These are phyloP conservation scores for Colletotrichum agaves DNA, from an alignment of 2,329 filamentous ascomycete species.

Conservation along the genomic window DNA sequence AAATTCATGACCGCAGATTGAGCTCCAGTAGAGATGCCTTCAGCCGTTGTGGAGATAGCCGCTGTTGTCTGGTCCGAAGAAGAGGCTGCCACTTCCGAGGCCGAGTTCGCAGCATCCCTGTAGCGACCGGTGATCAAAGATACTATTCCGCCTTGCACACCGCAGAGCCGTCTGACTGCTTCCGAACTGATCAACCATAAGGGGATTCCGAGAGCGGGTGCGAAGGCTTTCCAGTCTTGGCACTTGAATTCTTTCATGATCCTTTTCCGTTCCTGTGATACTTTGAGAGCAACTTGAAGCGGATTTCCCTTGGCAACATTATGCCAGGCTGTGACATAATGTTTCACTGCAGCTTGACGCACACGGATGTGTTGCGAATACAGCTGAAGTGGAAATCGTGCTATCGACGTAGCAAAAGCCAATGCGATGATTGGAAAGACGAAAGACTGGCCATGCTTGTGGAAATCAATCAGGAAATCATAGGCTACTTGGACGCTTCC, in stretches of 20 bases:
- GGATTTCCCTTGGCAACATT: background rate
- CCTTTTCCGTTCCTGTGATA: slow-evolving; percentile 36
- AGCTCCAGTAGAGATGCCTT: slow-evolving; percentile 36
- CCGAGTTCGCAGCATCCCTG: background rate
- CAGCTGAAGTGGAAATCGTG: slow-evolving; percentile 54
- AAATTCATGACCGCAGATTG: slow-evolving; percentile 45
- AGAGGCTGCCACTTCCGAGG: slow-evolving; percentile 9
- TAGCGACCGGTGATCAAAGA: background rate
- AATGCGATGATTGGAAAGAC: slow-evolving; percentile 64
- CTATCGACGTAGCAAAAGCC: slow-evolving; percentile 55
- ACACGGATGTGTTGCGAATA: background rate
- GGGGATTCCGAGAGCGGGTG: slow-evolving; percentile 54
- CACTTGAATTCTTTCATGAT: slow-evolving; percentile 54
- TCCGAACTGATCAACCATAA: slow-evolving; percentile 64
- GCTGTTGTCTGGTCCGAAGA: slow-evolving; percentile 15
- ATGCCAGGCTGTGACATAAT: slow-evolving; percentile 47
- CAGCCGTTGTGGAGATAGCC: slow-evolving; percentile 32
- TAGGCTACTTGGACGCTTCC: slow-evolving; percentile 2
- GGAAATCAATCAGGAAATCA: slow-evolving; percentile 44
- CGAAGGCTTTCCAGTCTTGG: slow-evolving; percentile 59
- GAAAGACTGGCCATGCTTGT: slow-evolving; percentile 61
- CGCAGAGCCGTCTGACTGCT: slow-evolving; percentile 59
- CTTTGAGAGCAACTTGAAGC: background rate
- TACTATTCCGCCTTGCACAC: slow-evolving; percentile 52
- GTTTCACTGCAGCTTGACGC: slow-evolving; percentile 38